Base-by-base conservation (phyloP, 2,329 filamentous ascomycete species). In the Ophiostoma ips region DNA sequence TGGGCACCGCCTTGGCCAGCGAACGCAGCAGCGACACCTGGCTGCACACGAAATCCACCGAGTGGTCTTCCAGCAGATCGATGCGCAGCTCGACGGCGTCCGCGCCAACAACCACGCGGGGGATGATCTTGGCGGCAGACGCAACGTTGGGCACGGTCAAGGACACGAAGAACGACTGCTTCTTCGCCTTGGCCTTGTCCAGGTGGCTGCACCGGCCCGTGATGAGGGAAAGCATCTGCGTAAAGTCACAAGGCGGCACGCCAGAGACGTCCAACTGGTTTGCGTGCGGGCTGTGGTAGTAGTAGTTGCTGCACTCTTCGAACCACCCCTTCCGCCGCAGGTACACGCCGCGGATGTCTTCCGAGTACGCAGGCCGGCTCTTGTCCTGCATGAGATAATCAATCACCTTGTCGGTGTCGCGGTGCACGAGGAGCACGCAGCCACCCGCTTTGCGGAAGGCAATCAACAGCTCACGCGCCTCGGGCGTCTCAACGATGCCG, bases 21-120 rank as follows among this genome's bases (percentile, higher is more conserved):
- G 81, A 80, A 48, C 90, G 79, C 24, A 98, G 71, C 50, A 88
- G 71, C 1, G 89, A 82, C 36, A 96, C 73, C 60, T 98, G 89
- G 24, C 84, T 79, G 44, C 81, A 79, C 33, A 98, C 76, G 55
- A 84, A 94, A 52, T 94, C 87, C 1, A 79, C 67, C 3, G 79
- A 72, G 5, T 81, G 77, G 60, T 95, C 84, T 54, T 84, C 75
- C 15, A 98, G 75, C 38, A 98, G 70, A 66, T 98, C 92, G 4
- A 95, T 86, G n/a, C 92, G 80, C 48, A 98, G 68, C 65, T 98
- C 92, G 11, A 96, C 87, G 3, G 90, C 92, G 66, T 98, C 90
- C 8, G 86, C 84, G 5, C 92, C 92, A 37, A 94, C 80, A 12
- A 84, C 79, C 40, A 88, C 83, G 48, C 79, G 71, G 2, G 82